A percentile compares a stretch with the other conserved stretches of the same genome.
phyloP scores from a whole-genome alignment of 2,329 filamentous ascomycete genomes.

The Trichoderma sp. region DNA sequence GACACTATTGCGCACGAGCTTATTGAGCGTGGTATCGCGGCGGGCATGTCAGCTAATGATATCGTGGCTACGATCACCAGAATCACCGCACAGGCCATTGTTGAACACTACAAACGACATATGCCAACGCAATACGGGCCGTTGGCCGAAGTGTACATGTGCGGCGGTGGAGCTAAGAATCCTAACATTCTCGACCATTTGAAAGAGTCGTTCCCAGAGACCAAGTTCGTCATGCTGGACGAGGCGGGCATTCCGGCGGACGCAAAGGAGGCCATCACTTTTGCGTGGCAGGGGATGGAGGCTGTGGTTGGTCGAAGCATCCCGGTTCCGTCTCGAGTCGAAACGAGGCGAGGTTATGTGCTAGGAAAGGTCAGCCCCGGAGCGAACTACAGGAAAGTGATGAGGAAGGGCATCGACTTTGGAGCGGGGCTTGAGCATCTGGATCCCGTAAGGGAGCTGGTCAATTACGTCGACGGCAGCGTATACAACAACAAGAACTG shows the following conservation, averaged over 20 bases:
- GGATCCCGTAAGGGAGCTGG: constrained; percentile 49
- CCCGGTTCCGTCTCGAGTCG: constrained; percentile 53
- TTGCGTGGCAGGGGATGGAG: constrained; percentile 63
- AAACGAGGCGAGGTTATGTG: constrained; percentile 52
- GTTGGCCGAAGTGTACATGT: constrained; percentile 61
- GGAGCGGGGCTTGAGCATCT: constrained; percentile 47
- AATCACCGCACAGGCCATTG: constrained; percentile 60
- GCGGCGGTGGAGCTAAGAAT: constrained; percentile 59
- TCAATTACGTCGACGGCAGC: constrained; percentile 51
- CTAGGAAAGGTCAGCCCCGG: constrained; percentile 58
- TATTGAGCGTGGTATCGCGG: constrained; percentile 48
- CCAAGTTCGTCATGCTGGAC: constrained; percentile 56
- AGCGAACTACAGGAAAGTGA: constrained; percentile 54
- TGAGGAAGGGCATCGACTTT: constrained; percentile 54
- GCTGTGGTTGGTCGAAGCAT: constrained; percentile 57
- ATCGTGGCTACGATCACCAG: constrained; percentile 60
- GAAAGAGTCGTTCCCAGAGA: constrained; percentile 49
- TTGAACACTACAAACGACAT: constrained; percentile 50
- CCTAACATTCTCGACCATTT: constrained; percentile 58
- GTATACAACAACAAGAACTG: constrained; percentile 46
- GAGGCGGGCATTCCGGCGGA: constrained; percentile 57
- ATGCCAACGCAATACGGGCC: constrained; percentile 39
- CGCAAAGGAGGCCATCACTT: constrained; percentile 57
- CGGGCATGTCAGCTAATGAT: constrained; percentile 50
- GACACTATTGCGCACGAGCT: constrained; percentile 56